Evolutionary conservation across 1,139 yeast species (phyloP).

Genomic region (Debaryomycetaceae sp.): DNA sequence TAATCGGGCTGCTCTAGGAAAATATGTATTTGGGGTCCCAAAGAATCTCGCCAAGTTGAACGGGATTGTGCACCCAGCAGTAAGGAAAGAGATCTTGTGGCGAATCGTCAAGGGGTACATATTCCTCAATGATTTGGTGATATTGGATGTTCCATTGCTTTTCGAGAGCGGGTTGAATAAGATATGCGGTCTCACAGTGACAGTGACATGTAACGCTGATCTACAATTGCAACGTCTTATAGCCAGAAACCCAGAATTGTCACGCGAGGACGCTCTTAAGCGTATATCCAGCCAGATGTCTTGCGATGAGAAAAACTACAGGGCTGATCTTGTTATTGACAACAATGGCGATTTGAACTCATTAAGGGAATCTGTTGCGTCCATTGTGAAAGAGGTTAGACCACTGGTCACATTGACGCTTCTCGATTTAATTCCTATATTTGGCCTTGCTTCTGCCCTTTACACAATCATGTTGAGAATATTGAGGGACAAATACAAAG

Average conservation of each 20-base stretch:
- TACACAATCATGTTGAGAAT: constrained; percentile 19
- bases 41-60: constrained; percentile 58
- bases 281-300: constrained; percentile 80
- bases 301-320: constrained; percentile 49
- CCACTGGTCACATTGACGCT: constrained; percentile 59
- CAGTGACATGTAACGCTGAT: constrained; percentile 60
- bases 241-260: constrained; percentile 64
- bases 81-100: constrained; percentile 62
- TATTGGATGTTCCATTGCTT: constrained; percentile 85
- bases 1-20: constrained; percentile 74
- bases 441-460: constrained; percentile 34
- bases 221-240: constrained; percentile 62
- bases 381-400: constrained; percentile 38
- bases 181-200: constrained; percentile 69
- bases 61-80: constrained; percentile 85
- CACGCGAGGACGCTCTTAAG: constrained; percentile 62
- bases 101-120: constrained; percentile 59
- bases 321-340: constrained; percentile 67
- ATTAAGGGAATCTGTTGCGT: constrained; percentile 46
- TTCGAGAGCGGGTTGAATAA: constrained; percentile 74
- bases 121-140: constrained; percentile 48
- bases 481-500: constrained; percentile 20
- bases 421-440: constrained; percentile 58
- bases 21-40: constrained; percentile 68
- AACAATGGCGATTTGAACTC: constrained; percentile 55